Percentiles rank a stretch among this genome's conserved stretches.
These are phyloP conservation scores for Dactylonectria estremocensis DNA, from an alignment of 2,329 filamentous ascomycete species.

Conservation along the genomic window DNA sequence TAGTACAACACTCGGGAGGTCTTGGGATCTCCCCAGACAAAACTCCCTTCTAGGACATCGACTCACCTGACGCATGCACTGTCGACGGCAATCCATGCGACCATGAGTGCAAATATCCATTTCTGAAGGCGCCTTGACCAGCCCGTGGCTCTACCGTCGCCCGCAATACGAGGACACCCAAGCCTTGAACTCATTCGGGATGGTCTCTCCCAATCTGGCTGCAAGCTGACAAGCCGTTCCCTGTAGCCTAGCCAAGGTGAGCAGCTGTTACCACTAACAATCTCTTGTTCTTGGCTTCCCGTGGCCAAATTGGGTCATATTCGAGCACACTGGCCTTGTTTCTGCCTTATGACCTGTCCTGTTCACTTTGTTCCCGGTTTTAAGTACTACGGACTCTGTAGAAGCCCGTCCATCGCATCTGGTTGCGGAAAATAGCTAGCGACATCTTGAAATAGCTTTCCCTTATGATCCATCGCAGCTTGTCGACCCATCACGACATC, in stretches of 20 bases:
- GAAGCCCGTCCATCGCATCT: conserved; percentile 25
- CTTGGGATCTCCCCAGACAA: conserved; percentile 3
- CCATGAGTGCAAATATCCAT: conserved; percentile 18
- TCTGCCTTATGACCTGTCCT: conserved; percentile 21
- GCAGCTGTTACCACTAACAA: conserved; percentile 20
- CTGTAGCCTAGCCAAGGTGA: conserved; percentile 30
- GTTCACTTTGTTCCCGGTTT: conserved; percentile 27
- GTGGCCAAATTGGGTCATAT: conserved; percentile 7
- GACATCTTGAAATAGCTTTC: conserved; percentile 22
- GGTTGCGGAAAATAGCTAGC: conserved; percentile 11
- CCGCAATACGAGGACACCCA: conserved; percentile 34
- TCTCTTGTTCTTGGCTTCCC: conserved; percentile 15
- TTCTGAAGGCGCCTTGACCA: conserved; percentile 32
- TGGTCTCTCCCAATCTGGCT: conserved; percentile 37
- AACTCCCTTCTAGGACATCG: conserved; percentile 7
- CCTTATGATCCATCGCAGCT: conserved; percentile 28
- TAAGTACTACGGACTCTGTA: not conserved
- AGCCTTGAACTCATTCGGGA: conserved; percentile 43
- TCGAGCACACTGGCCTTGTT: conserved; percentile 29
- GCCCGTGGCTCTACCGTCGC: conserved; percentile 25
- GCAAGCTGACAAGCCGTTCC: conserved; percentile 37
- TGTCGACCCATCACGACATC: conserved; percentile 26
- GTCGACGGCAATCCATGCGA: conserved; percentile 13
- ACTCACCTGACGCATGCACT: conserved; percentile 47
- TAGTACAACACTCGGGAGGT: not conserved